These are phyloP conservation scores for Lactifluus piperatus DNA, from an alignment of 768 basidiomycete species.

Conservation along the genomic window DNA sequence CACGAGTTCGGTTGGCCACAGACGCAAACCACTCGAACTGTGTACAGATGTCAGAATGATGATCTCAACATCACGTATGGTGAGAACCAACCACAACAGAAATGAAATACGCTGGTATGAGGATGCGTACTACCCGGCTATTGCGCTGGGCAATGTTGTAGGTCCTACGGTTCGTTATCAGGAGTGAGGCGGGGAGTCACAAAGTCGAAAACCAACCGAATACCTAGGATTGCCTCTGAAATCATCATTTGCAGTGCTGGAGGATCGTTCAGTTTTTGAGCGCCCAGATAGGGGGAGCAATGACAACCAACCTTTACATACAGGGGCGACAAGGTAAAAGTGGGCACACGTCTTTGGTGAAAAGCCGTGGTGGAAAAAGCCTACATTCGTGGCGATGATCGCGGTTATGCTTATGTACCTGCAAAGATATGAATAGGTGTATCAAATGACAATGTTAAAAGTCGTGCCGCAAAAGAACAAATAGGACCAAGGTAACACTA, in stretches of 20 bases:
- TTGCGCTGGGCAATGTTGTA: slow-evolving; percentile 50
- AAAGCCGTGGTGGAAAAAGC: slow-evolving; percentile 48
- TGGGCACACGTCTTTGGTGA: slow-evolving; percentile 36
- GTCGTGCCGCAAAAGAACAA: slow-evolving; percentile 13
- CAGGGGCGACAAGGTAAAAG: slow-evolving; percentile 45
- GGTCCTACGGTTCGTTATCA: slow-evolving; percentile 31
- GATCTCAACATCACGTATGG: slow-evolving; percentile 19
- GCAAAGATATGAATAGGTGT: not conserved
- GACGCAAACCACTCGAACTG: slow-evolving; percentile 52
- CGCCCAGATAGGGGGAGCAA: not conserved
- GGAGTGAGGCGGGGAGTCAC: not conserved
- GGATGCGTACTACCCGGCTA: slow-evolving; percentile 30
- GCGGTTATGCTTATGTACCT: slow-evolving; percentile 40
- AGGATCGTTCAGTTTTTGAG: not conserved
- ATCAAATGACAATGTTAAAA: not conserved
- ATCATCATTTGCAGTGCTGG: slow-evolving; percentile 54
- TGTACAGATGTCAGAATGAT: not conserved
- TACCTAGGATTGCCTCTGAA: slow-evolving; percentile 55
- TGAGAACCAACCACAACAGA: slow-evolving; percentile 34
- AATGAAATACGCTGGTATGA: slow-evolving; percentile 35
- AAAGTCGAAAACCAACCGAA: slow-evolving; percentile 35
- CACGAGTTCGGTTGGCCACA: slow-evolving; percentile 41
- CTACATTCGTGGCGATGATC: slow-evolving; percentile 45
- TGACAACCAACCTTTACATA: slow-evolving; percentile 49
- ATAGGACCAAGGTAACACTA: slow-evolving; percentile 11